Evolutionary conservation across 1,139 yeast genomes (phyloP).

Genomic region (Pichia sp.): DNA sequence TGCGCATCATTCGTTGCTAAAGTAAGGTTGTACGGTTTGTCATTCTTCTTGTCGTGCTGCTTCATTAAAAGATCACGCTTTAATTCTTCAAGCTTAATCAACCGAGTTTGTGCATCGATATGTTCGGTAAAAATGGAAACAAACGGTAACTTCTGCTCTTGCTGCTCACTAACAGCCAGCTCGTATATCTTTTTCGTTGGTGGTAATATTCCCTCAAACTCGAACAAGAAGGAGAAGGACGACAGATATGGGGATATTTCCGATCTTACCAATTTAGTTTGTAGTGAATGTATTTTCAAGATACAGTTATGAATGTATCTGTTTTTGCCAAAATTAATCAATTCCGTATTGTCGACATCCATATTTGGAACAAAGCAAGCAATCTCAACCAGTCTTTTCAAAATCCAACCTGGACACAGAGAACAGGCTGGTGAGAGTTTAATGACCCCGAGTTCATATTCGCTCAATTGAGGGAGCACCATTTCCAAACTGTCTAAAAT

Average conservation of each 20-base stretch:
- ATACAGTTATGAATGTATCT: conserved; percentile 54
- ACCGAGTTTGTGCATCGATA: conserved; percentile 41
- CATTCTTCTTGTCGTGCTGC: conserved; percentile 15
- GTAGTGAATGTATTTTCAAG: conserved; percentile 40
- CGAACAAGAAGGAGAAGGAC: conserved; percentile 25
- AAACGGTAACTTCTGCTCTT: conserved; percentile 29
- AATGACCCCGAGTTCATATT: conserved; percentile 5
- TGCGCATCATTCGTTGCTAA: too few species aligned
- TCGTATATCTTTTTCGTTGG: conserved; percentile 30
- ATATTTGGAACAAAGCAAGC: conserved; percentile 64
- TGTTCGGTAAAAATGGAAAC: conserved; percentile 35
- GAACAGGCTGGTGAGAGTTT: conserved; percentile 30
- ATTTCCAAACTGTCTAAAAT: conserved; percentile 14
- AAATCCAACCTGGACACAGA: conserved; percentile 86
- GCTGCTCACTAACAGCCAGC: conserved; percentile 36
- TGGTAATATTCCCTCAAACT: conserved; percentile 15
- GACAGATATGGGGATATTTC: conserved; percentile 12
- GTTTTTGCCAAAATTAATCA: conserved; percentile 63
- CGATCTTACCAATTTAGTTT: conserved; percentile 14
- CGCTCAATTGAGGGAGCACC: conserved; percentile 9
- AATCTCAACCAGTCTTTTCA: conserved; percentile 54
- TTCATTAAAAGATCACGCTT: conserved; percentile 20
- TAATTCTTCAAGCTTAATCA: conserved; percentile 41
- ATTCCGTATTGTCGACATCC: conserved; percentile 48
- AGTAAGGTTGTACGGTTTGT: too few species aligned